phyloP scores from a whole-genome alignment of 2,329 filamentous ascomycete genomes.

The Aphanoascus verrucosus region DNA sequence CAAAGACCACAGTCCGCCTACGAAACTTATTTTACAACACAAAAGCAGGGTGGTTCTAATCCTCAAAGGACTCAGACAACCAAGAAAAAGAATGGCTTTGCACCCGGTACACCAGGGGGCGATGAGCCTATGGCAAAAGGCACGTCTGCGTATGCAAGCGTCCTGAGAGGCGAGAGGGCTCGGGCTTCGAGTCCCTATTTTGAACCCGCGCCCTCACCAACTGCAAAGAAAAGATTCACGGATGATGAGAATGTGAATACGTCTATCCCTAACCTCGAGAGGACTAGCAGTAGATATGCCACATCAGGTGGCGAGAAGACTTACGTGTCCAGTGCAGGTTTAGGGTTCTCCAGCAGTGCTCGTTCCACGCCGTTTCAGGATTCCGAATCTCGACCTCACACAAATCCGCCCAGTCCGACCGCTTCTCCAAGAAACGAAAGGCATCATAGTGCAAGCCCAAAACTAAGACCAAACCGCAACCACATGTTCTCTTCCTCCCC shows the following conservation, averaged over 20 bases:
- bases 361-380: constrained; percentile 38
- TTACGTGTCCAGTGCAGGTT: constrained; percentile 42
- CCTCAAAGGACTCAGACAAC: constrained; percentile 32
- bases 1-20: constrained; percentile 32
- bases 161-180: constrained; percentile 27
- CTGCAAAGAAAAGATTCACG: constrained; percentile 26
- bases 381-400: constrained; percentile 25
- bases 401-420: constrained; percentile 28
- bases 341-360: constrained; percentile 45
- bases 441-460: constrained; percentile 38
- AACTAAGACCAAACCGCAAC: constrained; percentile 26
- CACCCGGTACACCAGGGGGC: constrained; percentile 47
- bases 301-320: constrained; percentile 47
- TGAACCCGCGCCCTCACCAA: constrained; percentile 30
- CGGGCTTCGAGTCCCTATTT: constrained; percentile 28
- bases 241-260: constrained; percentile 20
- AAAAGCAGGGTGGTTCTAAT: constrained; percentile 25
- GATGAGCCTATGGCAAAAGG: constrained; percentile 48
- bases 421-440: constrained; percentile 19
- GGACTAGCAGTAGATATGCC: constrained; percentile 46
- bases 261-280: constrained; percentile 33
- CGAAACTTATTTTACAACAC: constrained; percentile 28
- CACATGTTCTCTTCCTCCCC: constrained; percentile 27
- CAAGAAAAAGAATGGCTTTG: constrained; percentile 47
- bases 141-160: constrained; percentile 41